Evolutionary conservation across 352 stramenopile species (phyloP).

Genomic region (Blastocystis sp.): DNA sequence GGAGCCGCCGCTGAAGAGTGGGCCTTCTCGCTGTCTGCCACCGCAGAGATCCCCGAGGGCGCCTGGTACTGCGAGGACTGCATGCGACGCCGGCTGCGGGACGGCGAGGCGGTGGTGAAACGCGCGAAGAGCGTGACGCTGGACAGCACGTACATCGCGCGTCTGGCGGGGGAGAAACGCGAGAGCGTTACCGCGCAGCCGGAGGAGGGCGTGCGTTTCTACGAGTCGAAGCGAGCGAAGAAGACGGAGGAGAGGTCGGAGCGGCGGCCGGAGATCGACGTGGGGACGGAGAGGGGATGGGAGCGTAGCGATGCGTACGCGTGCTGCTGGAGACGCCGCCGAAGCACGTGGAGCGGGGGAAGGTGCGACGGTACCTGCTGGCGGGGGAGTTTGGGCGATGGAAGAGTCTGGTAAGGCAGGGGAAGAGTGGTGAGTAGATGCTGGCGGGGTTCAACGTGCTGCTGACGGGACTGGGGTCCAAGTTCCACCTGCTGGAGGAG

Average conservation of each 20-base stretch:
- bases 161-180: not conserved
- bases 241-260: not conserved
- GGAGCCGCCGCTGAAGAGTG: slow-evolving; percentile 25
- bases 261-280: not conserved
- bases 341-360: slow-evolving; percentile 35
- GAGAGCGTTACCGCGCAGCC: not conserved
- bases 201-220: slow-evolving; percentile 23
- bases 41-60: slow-evolving; percentile 21
- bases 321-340: not conserved
- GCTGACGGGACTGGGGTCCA: not conserved
- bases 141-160: not conserved
- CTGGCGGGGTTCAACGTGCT: slow-evolving; percentile 12
- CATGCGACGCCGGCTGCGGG: slow-evolving; percentile 22
- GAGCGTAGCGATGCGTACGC: not conserved
- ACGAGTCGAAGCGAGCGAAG: slow-evolving; percentile 28
- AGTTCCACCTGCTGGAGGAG: not conserved
- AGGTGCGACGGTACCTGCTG: not conserved
- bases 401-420: not conserved
- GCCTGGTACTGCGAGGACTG: slow-evolving; percentile 58
- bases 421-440: not conserved
- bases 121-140: not conserved
- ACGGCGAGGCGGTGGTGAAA: not conserved
- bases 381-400: not conserved
- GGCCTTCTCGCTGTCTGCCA: not conserved
- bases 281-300: not conserved